phyloP scores from a whole-genome alignment of 495 filamentous ascomycete species.

The Penicillium argentinense region DNA sequence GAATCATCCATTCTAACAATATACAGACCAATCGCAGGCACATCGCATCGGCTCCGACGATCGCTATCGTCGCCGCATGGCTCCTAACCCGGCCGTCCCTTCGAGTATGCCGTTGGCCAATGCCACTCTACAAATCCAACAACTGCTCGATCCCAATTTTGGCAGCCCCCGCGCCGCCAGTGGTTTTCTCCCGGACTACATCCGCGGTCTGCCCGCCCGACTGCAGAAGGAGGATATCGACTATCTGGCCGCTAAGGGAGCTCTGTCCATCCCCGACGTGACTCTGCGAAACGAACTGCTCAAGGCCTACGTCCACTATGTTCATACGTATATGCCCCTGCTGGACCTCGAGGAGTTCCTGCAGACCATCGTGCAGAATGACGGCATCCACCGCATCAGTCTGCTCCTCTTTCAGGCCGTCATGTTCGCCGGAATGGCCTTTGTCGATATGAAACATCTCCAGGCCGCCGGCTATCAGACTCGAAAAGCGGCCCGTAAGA shows the following conservation, averaged over 20 bases:
- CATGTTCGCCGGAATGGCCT: conserved; percentile 78
- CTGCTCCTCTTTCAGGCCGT: conserved; percentile 78
- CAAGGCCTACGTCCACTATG: conserved; percentile 75
- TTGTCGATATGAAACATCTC: conserved; percentile 70
- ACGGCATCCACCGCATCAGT: conserved; percentile 69
- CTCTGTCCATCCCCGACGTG: conserved; percentile 66
- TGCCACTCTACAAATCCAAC: conserved; percentile 41
- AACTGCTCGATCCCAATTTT: conserved; percentile 40
- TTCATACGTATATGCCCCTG: conserved; percentile 88
- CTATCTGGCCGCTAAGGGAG: conserved; percentile 74
- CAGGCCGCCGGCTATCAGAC: conserved; percentile 66
- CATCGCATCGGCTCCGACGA: conserved; percentile 35
- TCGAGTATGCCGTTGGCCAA: conserved; percentile 38
- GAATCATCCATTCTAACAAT: too few species aligned
- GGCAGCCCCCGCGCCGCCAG: conserved; percentile 27
- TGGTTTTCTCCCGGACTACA: conserved; percentile 61
- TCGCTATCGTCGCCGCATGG: conserved; percentile 35
- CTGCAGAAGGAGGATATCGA: conserved; percentile 72
- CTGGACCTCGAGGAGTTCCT: conserved; percentile 76
- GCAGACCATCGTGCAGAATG: conserved; percentile 59
- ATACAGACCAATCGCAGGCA: conserved; percentile 44
- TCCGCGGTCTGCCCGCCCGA: conserved; percentile 68
- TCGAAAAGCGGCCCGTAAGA: conserved; percentile 71
- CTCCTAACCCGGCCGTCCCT: conserved; percentile 38
- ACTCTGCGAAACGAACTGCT: conserved; percentile 70